phyloP scores from a whole-genome alignment of 306 rosid genomes.

The Quillaja saponaria region DNA sequence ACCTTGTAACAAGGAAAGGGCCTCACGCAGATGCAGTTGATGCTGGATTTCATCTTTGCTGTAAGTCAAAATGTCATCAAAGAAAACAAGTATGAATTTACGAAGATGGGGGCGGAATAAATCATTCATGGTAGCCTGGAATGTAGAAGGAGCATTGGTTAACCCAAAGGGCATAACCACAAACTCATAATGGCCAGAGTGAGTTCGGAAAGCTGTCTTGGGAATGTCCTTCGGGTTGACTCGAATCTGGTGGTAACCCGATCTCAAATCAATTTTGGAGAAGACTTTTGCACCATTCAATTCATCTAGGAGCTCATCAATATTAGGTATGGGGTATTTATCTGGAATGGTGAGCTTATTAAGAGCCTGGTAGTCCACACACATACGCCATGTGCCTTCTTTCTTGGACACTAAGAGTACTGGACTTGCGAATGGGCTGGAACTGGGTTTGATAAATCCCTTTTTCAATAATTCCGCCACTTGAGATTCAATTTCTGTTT shows the following conservation, averaged over 20 bases:
- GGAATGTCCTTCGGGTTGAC: not conserved
- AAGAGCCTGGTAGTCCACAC: not conserved
- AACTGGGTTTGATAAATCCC: not conserved
- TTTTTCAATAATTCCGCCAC: not conserved
- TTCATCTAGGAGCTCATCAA: not conserved
- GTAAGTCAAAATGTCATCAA: not conserved
- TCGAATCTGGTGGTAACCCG: not conserved
- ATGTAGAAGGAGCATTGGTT: not conserved
- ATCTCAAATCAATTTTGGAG: not conserved
- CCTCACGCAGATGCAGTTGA: not conserved
- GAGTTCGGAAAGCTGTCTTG: not conserved
- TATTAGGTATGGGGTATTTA: not conserved
- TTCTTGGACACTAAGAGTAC: not conserved
- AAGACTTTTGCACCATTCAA: not conserved
- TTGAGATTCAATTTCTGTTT: not conserved
- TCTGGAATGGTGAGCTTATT: not conserved
- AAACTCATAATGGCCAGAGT: slow-evolving; percentile 1
- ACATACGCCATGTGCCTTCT: not conserved
- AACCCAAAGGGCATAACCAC: not conserved
- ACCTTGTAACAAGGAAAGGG: not conserved
- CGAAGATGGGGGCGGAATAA: not conserved
- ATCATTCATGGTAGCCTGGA: not conserved
- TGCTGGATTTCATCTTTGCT: not conserved
- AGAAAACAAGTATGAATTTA: not conserved
- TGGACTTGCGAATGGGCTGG: not conserved